A percentile compares a stretch with the other conserved stretches of the same genome.
phyloP scores from a whole-genome alignment of 2,329 filamentous ascomycete genomes.

The Kalmusia sp. region DNA sequence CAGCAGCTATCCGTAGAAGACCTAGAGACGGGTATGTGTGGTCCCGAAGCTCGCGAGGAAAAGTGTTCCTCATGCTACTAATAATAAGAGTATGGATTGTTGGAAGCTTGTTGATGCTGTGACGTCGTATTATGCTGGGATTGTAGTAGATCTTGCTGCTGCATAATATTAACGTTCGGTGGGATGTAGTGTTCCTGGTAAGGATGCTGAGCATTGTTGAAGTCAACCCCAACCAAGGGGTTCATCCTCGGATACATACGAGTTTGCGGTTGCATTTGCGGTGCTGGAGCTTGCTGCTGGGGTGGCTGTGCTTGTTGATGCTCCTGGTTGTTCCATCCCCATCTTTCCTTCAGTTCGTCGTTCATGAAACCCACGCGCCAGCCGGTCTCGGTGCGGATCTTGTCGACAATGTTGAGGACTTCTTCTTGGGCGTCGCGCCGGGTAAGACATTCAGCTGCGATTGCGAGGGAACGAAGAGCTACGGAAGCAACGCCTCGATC shows the following conservation, averaged over 20 bases:
- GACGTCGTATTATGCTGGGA: background rate
- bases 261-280: constrained; percentile 20
- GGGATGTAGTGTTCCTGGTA: constrained; percentile 83
- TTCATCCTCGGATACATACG: constrained; percentile 63
- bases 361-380: constrained; percentile 79
- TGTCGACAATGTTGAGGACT: constrained; percentile 76
- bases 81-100: constrained; percentile 7
- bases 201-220: constrained; percentile 78
- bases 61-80: background rate
- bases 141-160: constrained; percentile 15
- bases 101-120: constrained; percentile 16
- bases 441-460: constrained; percentile 76
- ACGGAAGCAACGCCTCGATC: constrained; percentile 81
- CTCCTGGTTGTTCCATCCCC: constrained; percentile 72
- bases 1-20: too few relatives aligned
- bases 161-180: constrained; percentile 59
- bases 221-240: constrained; percentile 76
- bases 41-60: background rate
- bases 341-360: constrained; percentile 74
- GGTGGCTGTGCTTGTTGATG: constrained; percentile 27
- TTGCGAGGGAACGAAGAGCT: constrained; percentile 78
- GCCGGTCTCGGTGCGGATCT: constrained; percentile 77
- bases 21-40: too few relatives aligned
- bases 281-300: constrained; percentile 28
- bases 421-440: constrained; percentile 78